phyloP scores from a whole-genome alignment of 306 rosid genomes.

The Ceratonia siliqua region DNA sequence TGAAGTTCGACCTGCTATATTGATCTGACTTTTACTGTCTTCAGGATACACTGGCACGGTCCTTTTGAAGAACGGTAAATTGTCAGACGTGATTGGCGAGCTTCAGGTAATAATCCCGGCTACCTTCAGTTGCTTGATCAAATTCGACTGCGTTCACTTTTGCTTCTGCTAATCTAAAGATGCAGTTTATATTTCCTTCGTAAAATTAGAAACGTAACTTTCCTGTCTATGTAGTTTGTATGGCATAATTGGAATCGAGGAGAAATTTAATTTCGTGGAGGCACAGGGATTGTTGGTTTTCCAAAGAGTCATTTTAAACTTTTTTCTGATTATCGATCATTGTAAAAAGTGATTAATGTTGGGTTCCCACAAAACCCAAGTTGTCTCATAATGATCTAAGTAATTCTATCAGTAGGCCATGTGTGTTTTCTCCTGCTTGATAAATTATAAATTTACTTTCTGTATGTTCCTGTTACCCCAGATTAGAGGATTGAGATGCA shows the following conservation, averaged over 20 bases:
- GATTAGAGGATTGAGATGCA: conserved; percentile 11
- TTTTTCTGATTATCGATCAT: not conserved
- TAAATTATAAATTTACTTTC: not conserved
- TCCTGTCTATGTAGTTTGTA: not conserved
- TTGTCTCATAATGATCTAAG: not conserved
- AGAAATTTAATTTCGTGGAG: not conserved
- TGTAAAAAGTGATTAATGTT: not conserved
- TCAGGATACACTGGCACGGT: conserved; percentile 81
- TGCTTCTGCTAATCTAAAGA: not conserved
- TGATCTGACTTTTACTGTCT: conserved; percentile 27
- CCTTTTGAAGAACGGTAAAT: conserved; percentile 65
- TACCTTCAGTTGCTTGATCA: conserved; percentile 8
- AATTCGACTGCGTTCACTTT: conserved; percentile 23
- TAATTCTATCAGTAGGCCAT: not conserved
- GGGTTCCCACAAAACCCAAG: conserved; percentile 16
- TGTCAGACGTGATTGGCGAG: conserved; percentile 74
- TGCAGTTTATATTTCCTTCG: not conserved
- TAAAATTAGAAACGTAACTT: not conserved
- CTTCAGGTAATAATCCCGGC: conserved; percentile 59
- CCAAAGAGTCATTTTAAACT: not conserved
- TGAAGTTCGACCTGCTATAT: not conserved
- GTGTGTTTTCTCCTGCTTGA: not conserved
- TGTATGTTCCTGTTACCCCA: not conserved
- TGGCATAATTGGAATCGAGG: not conserved
- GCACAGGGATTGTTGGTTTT: conserved; percentile 9